Evolutionary conservation across 1,284 basidiomycete species (phyloP), one percentile per base, ranked within the genome.

Genomic region (Trichosporon sp.): DNA sequence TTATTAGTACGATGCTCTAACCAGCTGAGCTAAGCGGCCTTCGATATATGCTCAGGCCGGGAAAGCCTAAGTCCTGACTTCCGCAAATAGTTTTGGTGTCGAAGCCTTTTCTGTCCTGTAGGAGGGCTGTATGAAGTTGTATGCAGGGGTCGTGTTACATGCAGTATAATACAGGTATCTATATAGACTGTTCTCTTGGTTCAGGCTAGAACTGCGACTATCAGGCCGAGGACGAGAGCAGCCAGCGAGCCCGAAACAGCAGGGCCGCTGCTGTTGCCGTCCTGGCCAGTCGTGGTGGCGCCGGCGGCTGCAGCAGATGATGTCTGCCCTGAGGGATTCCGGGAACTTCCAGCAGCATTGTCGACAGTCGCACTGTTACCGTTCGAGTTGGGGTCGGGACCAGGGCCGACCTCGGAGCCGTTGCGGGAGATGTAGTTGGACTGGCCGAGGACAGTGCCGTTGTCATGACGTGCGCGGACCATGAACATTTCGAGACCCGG

Each of bases 1-100:
- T 26, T 63, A 63, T 63, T 63, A 63, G 59, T 63, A 63, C 59
- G 16, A 63, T 63, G 59, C 59, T 63, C 59, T 63, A 63, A 63
- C 59, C 59, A 63, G 59, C 59, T 63, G 26, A 26, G 26, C 26
- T 26, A 26, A 26, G 26, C 26, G 26, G 26, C 26, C 26, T 26
- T 26, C 26, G 26, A 26, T 26, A 26, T 26, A 26, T 26, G 26
- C 26, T 26, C 2, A 26, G 26, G 26, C 26, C 26, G 26, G 26
- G 26, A 26, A 26, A 26, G 26, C 26, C 26, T 26, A 26, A 26
- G 26, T 26, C 26, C 26, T 26, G 26, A 26, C 26, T 26, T 26
- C 26, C 26, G 26, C 26, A 26, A 26, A 26, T 26, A 26, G 26
- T 26, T 26, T 26, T 26, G 26, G 26, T 26, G 26, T 26, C 26